phyloP scores from a whole-genome alignment of 2,329 filamentous ascomycete genomes.

The Fusarium nurragi region DNA sequence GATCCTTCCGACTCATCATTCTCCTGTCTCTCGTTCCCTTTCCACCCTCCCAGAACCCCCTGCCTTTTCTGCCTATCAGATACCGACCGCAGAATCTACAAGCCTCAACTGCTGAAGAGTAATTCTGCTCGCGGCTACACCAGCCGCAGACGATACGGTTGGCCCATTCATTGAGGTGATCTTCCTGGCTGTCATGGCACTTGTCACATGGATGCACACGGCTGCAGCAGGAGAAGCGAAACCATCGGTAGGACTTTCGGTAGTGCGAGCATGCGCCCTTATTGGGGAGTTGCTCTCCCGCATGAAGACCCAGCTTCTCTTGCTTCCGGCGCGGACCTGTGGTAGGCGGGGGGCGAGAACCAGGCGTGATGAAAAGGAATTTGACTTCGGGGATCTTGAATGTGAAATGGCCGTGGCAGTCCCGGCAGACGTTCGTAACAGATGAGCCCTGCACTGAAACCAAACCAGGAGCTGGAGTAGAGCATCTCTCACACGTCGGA shows the following conservation, averaged over 20 bases:
- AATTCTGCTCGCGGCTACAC: conserved; percentile 84
- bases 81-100: conserved; percentile 77
- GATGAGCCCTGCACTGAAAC: conserved; percentile 78
- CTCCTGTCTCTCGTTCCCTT: conserved; percentile 79
- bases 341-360: conserved; percentile 54
- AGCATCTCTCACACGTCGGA: conserved; percentile 81
- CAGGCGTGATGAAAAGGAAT: conserved; percentile 75
- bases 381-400: conserved; percentile 82
- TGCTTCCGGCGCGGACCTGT: conserved; percentile 56
- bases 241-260: conserved; percentile 69
- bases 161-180: conserved; percentile 82
- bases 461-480: conserved; percentile 73
- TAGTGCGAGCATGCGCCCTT: conserved; percentile 68
- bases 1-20: conserved; percentile 80
- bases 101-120: conserved; percentile 71
- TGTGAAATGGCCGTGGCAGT: conserved; percentile 82
- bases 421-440: conserved; percentile 77
- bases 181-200: conserved; percentile 77
- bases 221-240: conserved; percentile 70
- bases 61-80: conserved; percentile 71
- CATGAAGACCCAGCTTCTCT: conserved; percentile 65
- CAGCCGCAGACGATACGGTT: conserved; percentile 85
- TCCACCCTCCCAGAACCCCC: conserved; percentile 88
- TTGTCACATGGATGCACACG: conserved; percentile 70
- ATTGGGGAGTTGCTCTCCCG: conserved; percentile 64